These are phyloP conservation scores for Scutellaria galericulata DNA, from an alignment of 257 asterid genomes.

Conservation along the genomic window DNA sequence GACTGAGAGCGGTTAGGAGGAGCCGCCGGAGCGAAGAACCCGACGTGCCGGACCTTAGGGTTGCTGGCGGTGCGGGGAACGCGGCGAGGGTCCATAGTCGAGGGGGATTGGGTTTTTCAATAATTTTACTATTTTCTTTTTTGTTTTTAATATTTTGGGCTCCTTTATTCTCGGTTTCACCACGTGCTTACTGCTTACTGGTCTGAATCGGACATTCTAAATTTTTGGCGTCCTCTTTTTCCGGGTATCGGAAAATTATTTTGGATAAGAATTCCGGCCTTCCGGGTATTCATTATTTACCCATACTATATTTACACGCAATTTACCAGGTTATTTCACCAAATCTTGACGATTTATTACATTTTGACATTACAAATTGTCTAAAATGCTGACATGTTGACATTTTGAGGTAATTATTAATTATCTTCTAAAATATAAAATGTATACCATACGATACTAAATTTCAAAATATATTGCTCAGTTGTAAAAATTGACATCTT, in stretches of 20 bases:
- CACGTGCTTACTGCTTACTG: background rate
- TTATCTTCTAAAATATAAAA: too few relatives aligned
- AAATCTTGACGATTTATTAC: too few relatives aligned
- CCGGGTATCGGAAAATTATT: background rate
- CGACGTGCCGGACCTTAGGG: conserved; percentile 91
- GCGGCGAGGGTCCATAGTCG: conserved; percentile 80
- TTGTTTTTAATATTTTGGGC: background rate
- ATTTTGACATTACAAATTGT: too few relatives aligned
- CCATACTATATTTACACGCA: too few relatives aligned
- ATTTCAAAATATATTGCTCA: too few relatives aligned
- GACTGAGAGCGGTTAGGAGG: conserved; percentile 71
- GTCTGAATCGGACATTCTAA: background rate
- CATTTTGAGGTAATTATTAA: too few relatives aligned
- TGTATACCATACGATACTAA: too few relatives aligned
- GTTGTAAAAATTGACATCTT: too few relatives aligned
- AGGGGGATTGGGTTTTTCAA: conserved; percentile 27
- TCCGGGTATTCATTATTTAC: too few relatives aligned
- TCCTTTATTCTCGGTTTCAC: conserved; percentile 12
- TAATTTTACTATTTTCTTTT: background rate
- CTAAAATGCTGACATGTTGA: too few relatives aligned
- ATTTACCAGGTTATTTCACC: too few relatives aligned
- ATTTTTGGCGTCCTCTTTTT: conserved; percentile 7
- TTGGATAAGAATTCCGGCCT: conserved; percentile 12
- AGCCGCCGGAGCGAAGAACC: conserved; percentile 70
- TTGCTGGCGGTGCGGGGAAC: conserved; percentile 77